Conservation (phyloP, 192 early-diverging fungal genomes). For the Coemansia interrupta region DNA sequence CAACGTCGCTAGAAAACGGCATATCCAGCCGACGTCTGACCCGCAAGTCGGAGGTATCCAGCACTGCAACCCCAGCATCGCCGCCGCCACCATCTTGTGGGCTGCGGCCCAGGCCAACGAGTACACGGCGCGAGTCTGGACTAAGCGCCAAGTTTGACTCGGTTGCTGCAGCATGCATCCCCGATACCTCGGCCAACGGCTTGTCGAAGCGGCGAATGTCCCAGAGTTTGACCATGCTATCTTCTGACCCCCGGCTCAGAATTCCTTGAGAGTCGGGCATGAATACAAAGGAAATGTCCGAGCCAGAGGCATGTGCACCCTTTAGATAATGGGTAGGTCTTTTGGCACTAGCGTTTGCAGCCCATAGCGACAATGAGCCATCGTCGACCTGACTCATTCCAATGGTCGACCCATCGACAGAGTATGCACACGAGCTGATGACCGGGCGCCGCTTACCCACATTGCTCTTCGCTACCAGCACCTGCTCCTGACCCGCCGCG, state of each 20-base stretch:
- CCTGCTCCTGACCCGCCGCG: slow-evolving; percentile 66
- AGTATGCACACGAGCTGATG: slow-evolving; percentile 70
- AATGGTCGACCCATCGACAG: slow-evolving; percentile 58
- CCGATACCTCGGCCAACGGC: slow-evolving; percentile 57
- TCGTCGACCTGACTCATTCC: slow-evolving; percentile 58
- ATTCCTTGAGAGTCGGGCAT: slow-evolving; percentile 64
- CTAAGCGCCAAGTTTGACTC: slow-evolving; percentile 81
- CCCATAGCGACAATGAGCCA: slow-evolving; percentile 78
- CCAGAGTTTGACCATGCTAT: slow-evolving; percentile 87
- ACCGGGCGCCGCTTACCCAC: slow-evolving; percentile 64
- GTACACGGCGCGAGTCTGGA: slow-evolving; percentile 72
- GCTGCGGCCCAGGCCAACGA: slow-evolving; percentile 59
- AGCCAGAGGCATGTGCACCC: slow-evolving; percentile 65
- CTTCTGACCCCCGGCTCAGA: slow-evolving; percentile 77
- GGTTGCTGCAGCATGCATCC: slow-evolving; percentile 64
- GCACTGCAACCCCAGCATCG: slow-evolving; percentile 11
- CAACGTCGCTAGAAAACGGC: slow-evolving; percentile 53
- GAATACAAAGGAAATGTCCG: slow-evolving; percentile 68
- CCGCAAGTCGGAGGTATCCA: slow-evolving; percentile 8
- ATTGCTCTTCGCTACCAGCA: slow-evolving; percentile 73
- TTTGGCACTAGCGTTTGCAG: slow-evolving; percentile 54
- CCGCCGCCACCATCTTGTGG: background rate
- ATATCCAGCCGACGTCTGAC: slow-evolving; percentile 1
- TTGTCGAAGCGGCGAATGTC: slow-evolving; percentile 61
- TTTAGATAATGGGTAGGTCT: slow-evolving; percentile 61